Percentiles rank a stretch among this genome's conserved stretches.
phyloP scores from a whole-genome alignment of 1,284 basidiomycete genomes.

The Sporisorium graminicola region DNA sequence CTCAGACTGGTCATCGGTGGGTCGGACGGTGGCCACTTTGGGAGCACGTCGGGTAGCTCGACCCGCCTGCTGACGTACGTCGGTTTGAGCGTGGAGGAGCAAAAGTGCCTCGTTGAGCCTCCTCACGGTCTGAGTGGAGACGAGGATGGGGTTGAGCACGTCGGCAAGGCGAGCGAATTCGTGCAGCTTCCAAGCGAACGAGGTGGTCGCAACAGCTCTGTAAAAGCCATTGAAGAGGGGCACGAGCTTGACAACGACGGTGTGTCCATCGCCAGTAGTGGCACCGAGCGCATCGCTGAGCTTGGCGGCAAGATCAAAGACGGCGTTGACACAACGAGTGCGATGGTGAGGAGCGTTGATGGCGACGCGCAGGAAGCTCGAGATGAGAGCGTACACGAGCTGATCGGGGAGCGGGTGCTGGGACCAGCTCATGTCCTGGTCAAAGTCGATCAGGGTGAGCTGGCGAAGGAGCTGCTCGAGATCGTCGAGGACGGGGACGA shows the following conservation, averaged over 20 bases:
- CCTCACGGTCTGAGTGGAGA: constrained; percentile 75
- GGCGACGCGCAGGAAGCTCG: constrained; percentile 75
- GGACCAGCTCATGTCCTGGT: constrained; percentile 50
- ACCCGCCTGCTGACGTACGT: constrained; percentile 70
- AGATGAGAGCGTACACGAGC: constrained; percentile 61
- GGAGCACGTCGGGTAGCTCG: constrained; percentile 54
- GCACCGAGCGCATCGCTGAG: constrained; percentile 37
- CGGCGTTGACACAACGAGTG: constrained; percentile 73
- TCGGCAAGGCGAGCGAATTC: constrained; percentile 78
- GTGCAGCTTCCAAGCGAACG: constrained; percentile 79
- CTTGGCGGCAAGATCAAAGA: constrained; percentile 41
- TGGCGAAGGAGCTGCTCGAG: constrained; percentile 49
- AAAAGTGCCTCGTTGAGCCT: constrained; percentile 72
- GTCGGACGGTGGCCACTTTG: constrained; percentile 53
- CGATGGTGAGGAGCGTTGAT: constrained; percentile 74
- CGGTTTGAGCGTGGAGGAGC: constrained; percentile 68
- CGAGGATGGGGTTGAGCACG: constrained; percentile 76
- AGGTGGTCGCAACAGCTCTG: constrained; percentile 82
- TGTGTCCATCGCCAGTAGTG: constrained; percentile 75
- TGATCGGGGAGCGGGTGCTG: constrained; percentile 65
- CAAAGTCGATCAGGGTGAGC: constrained; percentile 55
- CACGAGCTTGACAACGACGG: constrained; percentile 78
- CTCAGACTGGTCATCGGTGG: constrained; percentile 50
- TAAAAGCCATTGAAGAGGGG: constrained; percentile 89
- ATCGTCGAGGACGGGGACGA: constrained; percentile 58